These are phyloP conservation scores for Yamadazyma blattariae DNA, from an alignment of 1,139 yeast species.

Conservation along the genomic window DNA sequence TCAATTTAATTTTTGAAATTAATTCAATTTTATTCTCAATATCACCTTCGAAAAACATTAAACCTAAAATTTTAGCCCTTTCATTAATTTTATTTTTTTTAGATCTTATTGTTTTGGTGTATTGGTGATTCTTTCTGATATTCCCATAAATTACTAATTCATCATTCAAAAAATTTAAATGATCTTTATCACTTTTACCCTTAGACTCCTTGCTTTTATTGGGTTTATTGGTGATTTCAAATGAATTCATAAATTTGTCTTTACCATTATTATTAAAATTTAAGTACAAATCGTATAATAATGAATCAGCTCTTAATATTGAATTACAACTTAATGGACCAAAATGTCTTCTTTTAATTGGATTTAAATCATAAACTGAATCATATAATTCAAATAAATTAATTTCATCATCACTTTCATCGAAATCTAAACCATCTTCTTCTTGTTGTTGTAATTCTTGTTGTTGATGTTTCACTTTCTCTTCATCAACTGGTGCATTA, in stretches of 20 bases:
- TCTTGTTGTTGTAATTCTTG: too few species aligned
- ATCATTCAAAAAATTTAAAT: neutral
- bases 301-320: conserved; percentile 26
- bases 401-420: conserved; percentile 4
- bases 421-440: too few species aligned
- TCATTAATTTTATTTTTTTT: conserved; percentile 13
- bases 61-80: conserved; percentile 31
- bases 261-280: conserved; percentile 6
- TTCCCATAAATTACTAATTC: conserved; percentile 3
- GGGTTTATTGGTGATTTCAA: neutral
- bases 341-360: conserved; percentile 17
- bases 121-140: conserved; percentile 1
- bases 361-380: conserved; percentile 1
- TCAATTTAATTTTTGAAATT: conserved; percentile 32
- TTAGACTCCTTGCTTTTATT: too few species aligned
- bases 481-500: too few species aligned
- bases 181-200: neutral
- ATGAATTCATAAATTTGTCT: conserved; percentile 6
- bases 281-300: conserved; percentile 12
- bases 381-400: conserved; percentile 4
- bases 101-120: conserved; percentile 1
- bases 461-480: too few species aligned
- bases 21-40: conserved; percentile 28
- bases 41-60: conserved; percentile 31
- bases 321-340: conserved; percentile 39